Conservation (phyloP, 441 rosid species). For the Biscutella laevigata region DNA sequence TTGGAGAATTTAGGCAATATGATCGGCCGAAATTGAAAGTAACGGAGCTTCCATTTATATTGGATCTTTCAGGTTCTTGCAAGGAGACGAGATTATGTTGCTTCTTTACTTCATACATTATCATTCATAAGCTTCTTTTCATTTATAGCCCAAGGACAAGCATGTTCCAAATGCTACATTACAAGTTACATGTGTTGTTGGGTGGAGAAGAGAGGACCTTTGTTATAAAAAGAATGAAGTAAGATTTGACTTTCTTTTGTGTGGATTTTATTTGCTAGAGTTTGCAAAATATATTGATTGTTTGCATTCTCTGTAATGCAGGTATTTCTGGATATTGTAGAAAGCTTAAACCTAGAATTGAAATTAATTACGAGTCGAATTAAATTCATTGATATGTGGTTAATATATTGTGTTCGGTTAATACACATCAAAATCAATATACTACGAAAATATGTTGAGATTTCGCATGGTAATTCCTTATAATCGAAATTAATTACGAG, state of each 20-base stretch:
- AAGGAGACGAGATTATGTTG: neutral
- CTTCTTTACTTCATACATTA: neutral
- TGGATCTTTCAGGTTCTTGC: too few species aligned
- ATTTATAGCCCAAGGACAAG: constrained; percentile 67
- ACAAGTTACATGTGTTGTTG: constrained; percentile 99
- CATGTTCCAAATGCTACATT: constrained; percentile 97
- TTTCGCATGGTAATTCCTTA: too few species aligned
- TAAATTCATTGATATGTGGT: too few species aligned
- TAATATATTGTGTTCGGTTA: too few species aligned
- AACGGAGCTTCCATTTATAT: too few species aligned
- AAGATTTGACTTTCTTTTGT: constrained; percentile 3
- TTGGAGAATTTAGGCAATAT: too few species aligned
- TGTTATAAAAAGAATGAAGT: constrained; percentile 95
- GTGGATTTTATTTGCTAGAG: neutral
- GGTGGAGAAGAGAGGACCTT: constrained; percentile 99
- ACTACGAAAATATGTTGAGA: too few species aligned
- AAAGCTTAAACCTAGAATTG: constrained; percentile 96
- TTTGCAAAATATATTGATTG: neutral
- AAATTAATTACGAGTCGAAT: too few species aligned
- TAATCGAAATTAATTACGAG: too few species aligned
- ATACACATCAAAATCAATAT: too few species aligned
- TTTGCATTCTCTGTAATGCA: constrained; percentile 20
- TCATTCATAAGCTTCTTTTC: constrained; percentile 8
- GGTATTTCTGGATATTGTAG: constrained; percentile 97
- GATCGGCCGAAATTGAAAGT: too few species aligned